Percentiles rank a stretch among this genome's conserved stretches.
Conservation (phyloP, 1,139 yeast species). For the Saccharomyces hybrid region DNA sequence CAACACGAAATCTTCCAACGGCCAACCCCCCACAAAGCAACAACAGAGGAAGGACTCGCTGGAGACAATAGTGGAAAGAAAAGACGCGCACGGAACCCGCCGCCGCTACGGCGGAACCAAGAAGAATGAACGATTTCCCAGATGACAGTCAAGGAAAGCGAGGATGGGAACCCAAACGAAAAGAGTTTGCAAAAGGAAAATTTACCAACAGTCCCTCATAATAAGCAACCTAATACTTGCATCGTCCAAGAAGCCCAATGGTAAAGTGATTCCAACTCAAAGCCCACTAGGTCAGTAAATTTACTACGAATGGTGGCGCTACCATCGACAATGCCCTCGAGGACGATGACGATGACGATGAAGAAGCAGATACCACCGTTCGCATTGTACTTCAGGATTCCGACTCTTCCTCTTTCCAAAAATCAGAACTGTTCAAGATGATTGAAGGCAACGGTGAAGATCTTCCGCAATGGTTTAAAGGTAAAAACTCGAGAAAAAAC, state of each 20-base stretch:
- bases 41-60: slow-evolving; percentile 18
- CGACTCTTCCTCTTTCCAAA: slow-evolving; percentile 22
- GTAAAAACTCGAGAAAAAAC: background rate
- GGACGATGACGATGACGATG: slow-evolving; percentile 10
- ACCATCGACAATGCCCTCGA: slow-evolving; percentile 9
- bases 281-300: background rate
- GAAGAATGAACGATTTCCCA: slow-evolving; percentile 10
- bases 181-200: background rate
- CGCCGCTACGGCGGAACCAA: slow-evolving; percentile 7
- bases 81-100: slow-evolving; percentile 3
- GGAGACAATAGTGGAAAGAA: slow-evolving; percentile 16
- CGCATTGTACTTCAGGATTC: slow-evolving; percentile 9
- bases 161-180: background rate
- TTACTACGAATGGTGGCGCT: background rate
- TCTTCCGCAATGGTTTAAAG: slow-evolving; percentile 14
- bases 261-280: background rate
- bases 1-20: slow-evolving; percentile 5
- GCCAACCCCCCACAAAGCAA: background rate
- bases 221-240: background rate
- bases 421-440: slow-evolving; percentile 21
- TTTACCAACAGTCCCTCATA: background rate
- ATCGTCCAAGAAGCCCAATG: background rate
- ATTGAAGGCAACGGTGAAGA: slow-evolving; percentile 21
- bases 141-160: slow-evolving; percentile 9
- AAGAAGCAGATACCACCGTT: slow-evolving; percentile 14